These are phyloP conservation scores for Fusarium subglutinans DNA, from an alignment of 2,329 filamentous ascomycete species.

Conservation along the genomic window DNA sequence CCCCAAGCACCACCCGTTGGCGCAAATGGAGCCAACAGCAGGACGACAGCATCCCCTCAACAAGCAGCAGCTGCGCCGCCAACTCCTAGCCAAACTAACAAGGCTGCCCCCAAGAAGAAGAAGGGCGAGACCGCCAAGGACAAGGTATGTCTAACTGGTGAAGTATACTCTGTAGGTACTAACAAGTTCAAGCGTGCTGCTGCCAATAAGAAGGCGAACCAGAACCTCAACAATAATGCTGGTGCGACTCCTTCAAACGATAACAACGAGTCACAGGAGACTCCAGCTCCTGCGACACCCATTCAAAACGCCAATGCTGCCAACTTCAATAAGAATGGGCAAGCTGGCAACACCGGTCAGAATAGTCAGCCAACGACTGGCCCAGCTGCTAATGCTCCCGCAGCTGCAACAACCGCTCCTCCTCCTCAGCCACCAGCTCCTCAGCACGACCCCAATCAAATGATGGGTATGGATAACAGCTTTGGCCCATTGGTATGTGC, in stretches of 20 bases:
- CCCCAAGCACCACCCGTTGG: conserved; percentile 66
- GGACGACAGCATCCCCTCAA: conserved; percentile 69
- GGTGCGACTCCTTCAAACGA: conserved; percentile 68
- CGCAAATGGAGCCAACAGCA: conserved; percentile 60
- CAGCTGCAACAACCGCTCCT: conserved; percentile 46
- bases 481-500: conserved; percentile 55
- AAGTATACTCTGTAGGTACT: conserved; percentile 2
- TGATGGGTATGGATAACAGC: conserved; percentile 55
- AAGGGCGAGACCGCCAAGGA: conserved; percentile 70
- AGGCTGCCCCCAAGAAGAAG: conserved; percentile 82
- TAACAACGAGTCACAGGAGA: conserved; percentile 63
- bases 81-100: conserved; percentile 77
- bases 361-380: conserved; percentile 46
- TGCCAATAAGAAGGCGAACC: conserved; percentile 71
- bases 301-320: conserved; percentile 55
- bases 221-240: conserved; percentile 58
- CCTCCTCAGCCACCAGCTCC: conserved; percentile 28
- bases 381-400: conserved; percentile 44
- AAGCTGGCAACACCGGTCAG: conserved; percentile 42
- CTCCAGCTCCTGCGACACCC: conserved; percentile 69
- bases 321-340: conserved; percentile 55
- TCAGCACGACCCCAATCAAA: conserved; percentile 48
- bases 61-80: conserved; percentile 74
- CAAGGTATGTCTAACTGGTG: conserved; percentile 66
- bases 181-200: conserved; percentile 54